Evolutionary conservation across 352 stramenopile genomes (phyloP).

Genomic region (Phytopythium aichiense): DNA sequence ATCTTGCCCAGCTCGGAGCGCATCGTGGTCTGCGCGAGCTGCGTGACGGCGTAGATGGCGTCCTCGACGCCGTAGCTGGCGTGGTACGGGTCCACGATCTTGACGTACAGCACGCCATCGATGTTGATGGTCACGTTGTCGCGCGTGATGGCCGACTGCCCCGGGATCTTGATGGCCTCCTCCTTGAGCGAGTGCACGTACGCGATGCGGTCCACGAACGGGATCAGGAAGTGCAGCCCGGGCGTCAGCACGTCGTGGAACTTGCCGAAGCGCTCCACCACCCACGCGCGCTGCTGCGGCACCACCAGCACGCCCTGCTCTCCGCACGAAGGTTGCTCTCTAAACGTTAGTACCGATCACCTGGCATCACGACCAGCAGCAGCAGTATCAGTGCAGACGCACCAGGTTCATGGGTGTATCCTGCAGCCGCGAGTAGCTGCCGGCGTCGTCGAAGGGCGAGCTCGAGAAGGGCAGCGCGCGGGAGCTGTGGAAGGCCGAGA

Average conservation of each 20-base stretch:
- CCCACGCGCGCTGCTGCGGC: conserved; percentile 86
- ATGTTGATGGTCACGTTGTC: conserved; percentile 93
- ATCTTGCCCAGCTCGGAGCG: conserved; percentile 91
- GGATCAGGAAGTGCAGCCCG: conserved; percentile 89
- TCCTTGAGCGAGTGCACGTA: conserved; percentile 93
- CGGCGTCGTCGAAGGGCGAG: conserved; percentile 37
- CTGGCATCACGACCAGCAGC: not conserved
- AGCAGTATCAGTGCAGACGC: conserved; percentile 5
- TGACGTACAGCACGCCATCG: conserved; percentile 90
- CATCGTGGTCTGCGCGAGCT: conserved; percentile 92
- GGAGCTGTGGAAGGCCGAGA: conserved; percentile 22
- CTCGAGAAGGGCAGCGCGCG: conserved; percentile 17
- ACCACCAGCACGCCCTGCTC: conserved; percentile 79
- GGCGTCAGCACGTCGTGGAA: conserved; percentile 85
- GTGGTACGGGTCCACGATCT: conserved; percentile 88
- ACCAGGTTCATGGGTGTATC: conserved; percentile 55
- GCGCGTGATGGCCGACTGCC: conserved; percentile 88
- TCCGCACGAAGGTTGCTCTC: too few relatives aligned
- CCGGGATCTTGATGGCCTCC: conserved; percentile 88
- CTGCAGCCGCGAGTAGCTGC: conserved; percentile 31
- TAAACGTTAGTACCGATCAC: too few relatives aligned
- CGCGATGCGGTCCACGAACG: conserved; percentile 85
- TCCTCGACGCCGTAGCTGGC: conserved; percentile 89
- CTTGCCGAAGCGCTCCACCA: conserved; percentile 91
- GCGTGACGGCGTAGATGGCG: conserved; percentile 86